Evolutionary conservation across 345 rosid genomes (phyloP).

Genomic region (Psidium friedrichsthalianum): DNA sequence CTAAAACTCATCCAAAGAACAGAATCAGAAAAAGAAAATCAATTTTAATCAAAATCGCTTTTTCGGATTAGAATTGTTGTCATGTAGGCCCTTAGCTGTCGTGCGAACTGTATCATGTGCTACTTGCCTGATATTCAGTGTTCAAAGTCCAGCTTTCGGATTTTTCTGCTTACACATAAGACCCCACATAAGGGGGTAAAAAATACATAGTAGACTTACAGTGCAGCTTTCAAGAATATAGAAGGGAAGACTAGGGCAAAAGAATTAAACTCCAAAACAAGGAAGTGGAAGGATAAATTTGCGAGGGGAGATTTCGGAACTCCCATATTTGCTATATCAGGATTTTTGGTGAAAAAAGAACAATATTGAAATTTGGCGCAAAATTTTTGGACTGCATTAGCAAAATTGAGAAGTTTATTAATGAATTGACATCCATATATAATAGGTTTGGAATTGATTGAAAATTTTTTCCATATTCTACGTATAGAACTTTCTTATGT

Average conservation of each 20-base stretch:
- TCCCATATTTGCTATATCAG: background rate
- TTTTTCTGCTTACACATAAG: too few species aligned
- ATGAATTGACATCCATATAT: background rate
- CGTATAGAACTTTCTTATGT: background rate
- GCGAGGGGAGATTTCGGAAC: too few species aligned
- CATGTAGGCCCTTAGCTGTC: too few species aligned
- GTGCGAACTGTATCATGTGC: background rate
- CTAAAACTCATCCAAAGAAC: too few species aligned
- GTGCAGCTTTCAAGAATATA: too few species aligned
- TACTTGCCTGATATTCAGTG: background rate
- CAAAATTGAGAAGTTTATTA: background rate
- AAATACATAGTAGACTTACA: background rate
- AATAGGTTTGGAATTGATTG: background rate
- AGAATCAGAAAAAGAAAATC: too few species aligned
- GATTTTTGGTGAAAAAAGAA: fast-evolving
- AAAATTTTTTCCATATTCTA: background rate
- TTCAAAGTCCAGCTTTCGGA: background rate
- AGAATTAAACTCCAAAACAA: too few species aligned
- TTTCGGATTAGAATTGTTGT: too few species aligned
- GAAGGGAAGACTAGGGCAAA: too few species aligned
- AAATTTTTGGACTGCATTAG: too few species aligned
- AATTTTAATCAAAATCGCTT: too few species aligned
- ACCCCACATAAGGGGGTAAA: background rate
- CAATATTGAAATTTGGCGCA: background rate
- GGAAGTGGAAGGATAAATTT: too few species aligned